phyloP scores from a whole-genome alignment of 331 rosid genomes.

The Prunus yedoensis region DNA sequence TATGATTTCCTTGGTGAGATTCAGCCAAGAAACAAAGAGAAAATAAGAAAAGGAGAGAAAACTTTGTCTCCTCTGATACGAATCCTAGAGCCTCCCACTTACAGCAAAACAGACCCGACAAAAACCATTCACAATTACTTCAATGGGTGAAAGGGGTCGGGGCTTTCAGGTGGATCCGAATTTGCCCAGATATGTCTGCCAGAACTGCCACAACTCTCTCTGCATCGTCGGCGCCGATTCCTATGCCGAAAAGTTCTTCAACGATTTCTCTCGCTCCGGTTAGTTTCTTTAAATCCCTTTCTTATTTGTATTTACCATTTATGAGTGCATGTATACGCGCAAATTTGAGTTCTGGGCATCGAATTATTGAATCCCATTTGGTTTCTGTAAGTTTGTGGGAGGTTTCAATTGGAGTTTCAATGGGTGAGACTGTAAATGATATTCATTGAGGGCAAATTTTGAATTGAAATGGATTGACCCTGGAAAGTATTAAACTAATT shows the following conservation, averaged over 20 bases:
- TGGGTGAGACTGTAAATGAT: not conserved
- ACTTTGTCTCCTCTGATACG: slow-evolving; percentile 1
- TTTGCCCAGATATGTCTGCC: no score
- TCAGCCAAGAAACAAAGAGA: not conserved
- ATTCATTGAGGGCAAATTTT: not conserved
- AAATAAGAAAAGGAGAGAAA: not conserved
- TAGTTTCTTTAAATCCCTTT: slow-evolving; percentile 15
- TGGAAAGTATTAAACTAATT: not conserved
- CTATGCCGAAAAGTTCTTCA: slow-evolving; percentile 80
- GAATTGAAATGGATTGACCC: not conserved
- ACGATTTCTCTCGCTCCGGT: slow-evolving; percentile 87
- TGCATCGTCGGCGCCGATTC: slow-evolving; percentile 85
- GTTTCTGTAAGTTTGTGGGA: not conserved
- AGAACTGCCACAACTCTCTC: slow-evolving; percentile 82
- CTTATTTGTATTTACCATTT: not conserved
- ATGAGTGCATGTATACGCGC: not conserved
- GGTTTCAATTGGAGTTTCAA: not conserved
- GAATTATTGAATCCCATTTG: slow-evolving; percentile 1
- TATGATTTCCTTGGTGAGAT: slow-evolving; percentile 6
- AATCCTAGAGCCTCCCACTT: not conserved
- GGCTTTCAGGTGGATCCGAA: slow-evolving; percentile 75
- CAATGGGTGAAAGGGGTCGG: slow-evolving; percentile 60
- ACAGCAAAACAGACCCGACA: not conserved
- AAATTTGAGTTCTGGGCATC: not conserved
- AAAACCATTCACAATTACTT: not conserved